A percentile compares a stretch with the other conserved stretches of the same genome.
Conservation (phyloP, 31 red algal species). For the Asparagopsis taxiformis region DNA sequence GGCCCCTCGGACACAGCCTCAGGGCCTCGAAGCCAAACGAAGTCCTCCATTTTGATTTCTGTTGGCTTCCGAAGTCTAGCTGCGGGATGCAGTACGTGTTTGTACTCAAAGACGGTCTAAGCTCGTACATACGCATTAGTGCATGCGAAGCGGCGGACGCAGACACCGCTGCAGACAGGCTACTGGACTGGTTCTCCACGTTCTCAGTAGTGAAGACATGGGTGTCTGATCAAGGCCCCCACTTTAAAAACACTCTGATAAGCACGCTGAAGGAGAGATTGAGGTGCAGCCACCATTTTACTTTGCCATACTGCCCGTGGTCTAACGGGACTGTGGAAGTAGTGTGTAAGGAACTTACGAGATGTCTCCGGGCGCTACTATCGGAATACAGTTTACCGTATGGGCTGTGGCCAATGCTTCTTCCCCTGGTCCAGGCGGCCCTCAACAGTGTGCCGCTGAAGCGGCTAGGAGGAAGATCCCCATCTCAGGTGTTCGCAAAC, state of each 20-base stretch:
- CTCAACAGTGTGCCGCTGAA: neutral
- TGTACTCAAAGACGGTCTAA: neutral
- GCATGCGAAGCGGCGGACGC: neutral
- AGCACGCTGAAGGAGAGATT: neutral
- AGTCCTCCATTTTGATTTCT: constrained; percentile 6
- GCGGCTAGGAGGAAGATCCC: too few species aligned
- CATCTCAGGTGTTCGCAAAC: too few species aligned
- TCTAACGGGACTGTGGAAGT: constrained; percentile 12
- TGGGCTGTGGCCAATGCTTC: neutral
- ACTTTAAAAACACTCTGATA: constrained; percentile 13
- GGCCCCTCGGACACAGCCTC: neutral
- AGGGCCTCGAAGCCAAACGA: neutral
- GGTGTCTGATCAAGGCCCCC: constrained; percentile 1
- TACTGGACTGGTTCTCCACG: neutral
- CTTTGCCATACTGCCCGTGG: neutral
- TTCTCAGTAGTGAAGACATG: neutral
- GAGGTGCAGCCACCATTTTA: constrained; percentile 5
- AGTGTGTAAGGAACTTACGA: neutral
- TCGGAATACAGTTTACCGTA: neutral
- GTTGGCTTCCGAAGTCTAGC: neutral
- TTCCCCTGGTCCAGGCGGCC: neutral
- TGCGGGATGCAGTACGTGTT: neutral
- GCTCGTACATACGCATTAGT: neutral
- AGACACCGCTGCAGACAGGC: neutral
- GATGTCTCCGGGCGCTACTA: neutral